A percentile compares a stretch with the other conserved stretches of the same genome.
phyloP scores from a whole-genome alignment of 371 early-diverging fungal species.

The Capillidium heterosporum region DNA sequence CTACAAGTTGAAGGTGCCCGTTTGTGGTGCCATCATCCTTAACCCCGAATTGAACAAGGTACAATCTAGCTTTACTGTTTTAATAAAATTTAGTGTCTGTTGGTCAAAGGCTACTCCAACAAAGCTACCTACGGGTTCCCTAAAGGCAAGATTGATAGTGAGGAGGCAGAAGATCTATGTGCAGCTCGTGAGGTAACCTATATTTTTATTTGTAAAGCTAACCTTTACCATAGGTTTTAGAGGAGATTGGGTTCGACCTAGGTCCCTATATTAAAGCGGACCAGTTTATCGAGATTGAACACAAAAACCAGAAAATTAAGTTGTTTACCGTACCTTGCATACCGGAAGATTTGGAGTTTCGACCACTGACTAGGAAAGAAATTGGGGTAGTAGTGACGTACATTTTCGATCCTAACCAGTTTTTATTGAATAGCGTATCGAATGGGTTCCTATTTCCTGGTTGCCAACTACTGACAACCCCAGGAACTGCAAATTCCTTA shows the following conservation, averaged over 20 bases:
- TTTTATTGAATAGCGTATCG: neutral
- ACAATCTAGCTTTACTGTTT: constrained; percentile 4
- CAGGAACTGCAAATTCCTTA: neutral
- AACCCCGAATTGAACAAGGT: constrained; percentile 69
- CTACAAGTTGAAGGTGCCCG: constrained; percentile 95
- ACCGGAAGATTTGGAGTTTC: constrained; percentile 64
- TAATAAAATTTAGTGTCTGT: constrained; percentile 27
- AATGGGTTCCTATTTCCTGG: neutral
- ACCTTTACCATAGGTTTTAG: constrained; percentile 39
- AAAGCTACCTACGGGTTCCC: constrained; percentile 93
- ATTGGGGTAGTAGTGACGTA: constrained; percentile 43
- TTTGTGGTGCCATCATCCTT: constrained; percentile 97
- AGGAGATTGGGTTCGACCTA: constrained; percentile 96
- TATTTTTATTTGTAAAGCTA: neutral
- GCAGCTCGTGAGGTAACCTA: constrained; percentile 76
- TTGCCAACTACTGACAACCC: neutral
- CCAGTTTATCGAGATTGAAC: constrained; percentile 60
- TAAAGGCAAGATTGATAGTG: constrained; percentile 97
- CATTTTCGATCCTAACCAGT: constrained; percentile 1
- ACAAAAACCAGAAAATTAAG: constrained; percentile 75
- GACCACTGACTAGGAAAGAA: constrained; percentile 87
- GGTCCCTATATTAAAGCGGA: constrained; percentile 46
- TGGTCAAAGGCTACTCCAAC: constrained; percentile 84
- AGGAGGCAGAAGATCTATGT: constrained; percentile 80
- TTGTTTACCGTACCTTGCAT: constrained; percentile 87